Conservation (phyloP, 2,329 filamentous ascomycete genomes). For the Diaporthe ilicicola region DNA sequence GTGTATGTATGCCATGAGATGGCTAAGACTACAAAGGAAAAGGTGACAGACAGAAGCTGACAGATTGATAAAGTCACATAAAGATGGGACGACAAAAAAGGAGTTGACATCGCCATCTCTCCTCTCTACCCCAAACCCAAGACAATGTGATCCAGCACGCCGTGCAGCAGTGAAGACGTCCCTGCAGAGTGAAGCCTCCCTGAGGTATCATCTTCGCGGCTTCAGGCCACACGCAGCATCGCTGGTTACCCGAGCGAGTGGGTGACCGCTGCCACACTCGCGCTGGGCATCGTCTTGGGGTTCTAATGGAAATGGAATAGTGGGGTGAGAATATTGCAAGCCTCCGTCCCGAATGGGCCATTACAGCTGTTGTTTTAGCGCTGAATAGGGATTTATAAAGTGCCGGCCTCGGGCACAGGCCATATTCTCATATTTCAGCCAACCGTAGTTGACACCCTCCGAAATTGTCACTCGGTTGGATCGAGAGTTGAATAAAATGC, state of each 20-base stretch:
- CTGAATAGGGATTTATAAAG: slow-evolving; percentile 28
- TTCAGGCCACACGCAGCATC: slow-evolving; percentile 70
- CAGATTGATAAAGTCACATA: slow-evolving; percentile 20
- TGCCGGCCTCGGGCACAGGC: accelerated
- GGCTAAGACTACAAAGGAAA: no score
- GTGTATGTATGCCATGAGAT: no score
- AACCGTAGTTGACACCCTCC: no score
- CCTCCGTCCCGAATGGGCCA: slow-evolving; percentile 67
- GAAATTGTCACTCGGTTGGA: not conserved
- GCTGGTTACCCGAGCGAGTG: slow-evolving; percentile 74
- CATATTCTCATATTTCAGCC: not conserved
- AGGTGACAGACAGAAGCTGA: no score
- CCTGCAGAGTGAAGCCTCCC: slow-evolving; percentile 79
- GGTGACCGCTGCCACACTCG: slow-evolving; percentile 72
- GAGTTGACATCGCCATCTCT: slow-evolving; percentile 66
- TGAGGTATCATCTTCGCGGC: slow-evolving; percentile 75
- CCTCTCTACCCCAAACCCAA: slow-evolving; percentile 64
- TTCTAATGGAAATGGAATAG: slow-evolving; percentile 65
- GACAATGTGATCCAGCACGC: slow-evolving; percentile 73
- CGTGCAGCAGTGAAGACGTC: slow-evolving; percentile 74
- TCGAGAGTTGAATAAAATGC: no score
- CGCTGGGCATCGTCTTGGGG: slow-evolving; percentile 68
- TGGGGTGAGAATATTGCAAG: slow-evolving; percentile 59
- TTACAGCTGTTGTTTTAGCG: slow-evolving; percentile 59
- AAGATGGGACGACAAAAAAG: slow-evolving; percentile 47